Base-by-base conservation (phyloP, 805 yeast species). In the Spathaspora passalidarum region DNA sequence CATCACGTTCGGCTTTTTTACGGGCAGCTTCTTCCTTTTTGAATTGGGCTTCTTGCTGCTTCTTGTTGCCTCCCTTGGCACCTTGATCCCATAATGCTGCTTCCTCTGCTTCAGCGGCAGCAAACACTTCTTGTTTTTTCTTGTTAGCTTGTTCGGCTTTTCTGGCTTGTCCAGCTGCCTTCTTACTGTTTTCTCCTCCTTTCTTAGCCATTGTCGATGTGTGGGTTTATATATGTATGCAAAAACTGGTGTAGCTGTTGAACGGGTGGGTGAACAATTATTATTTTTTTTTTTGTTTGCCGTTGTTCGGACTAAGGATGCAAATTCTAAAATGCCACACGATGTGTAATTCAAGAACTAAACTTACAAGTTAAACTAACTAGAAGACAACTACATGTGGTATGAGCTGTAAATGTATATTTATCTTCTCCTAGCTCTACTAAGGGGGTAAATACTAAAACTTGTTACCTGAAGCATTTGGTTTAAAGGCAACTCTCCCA, bases 1-100 rank as follows among this genome's bases (percentile, higher is more conserved):
- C 81, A 37, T 87, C 94, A 55, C 94, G 76, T 60, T 87, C 94
- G n/a, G 87, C 86, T 72, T 87, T 88, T 72, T 84, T 85, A 46
- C 81, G 75, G 7, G 84, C 82, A 4, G 87, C 91, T 56, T 86
- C 91, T 42, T 84, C 89, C 58, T 76, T 81, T 67, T 86, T 87
- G 46, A 79, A 81, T 42, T 76, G 80, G 13, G 79, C 84, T 18
- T 79, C 86, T 44, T 79, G 84, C 63, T 82, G 82, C 75, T 87
- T 88, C 69, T 80, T 78, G 62, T 75, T 79, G 29, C 77, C 79
- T 59, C 80, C 81, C 70, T 86, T 86, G 20, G 88, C 56, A 25
- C 94, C 95, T 18, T 82, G 73, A 2, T 76, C 79, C 94, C 94
- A 86, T 51, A 78, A 73, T 13, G 75, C 73, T 22, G 78, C 82